Conservation (phyloP, 2,329 filamentous ascomycete species). For the Fusarium sp. region DNA sequence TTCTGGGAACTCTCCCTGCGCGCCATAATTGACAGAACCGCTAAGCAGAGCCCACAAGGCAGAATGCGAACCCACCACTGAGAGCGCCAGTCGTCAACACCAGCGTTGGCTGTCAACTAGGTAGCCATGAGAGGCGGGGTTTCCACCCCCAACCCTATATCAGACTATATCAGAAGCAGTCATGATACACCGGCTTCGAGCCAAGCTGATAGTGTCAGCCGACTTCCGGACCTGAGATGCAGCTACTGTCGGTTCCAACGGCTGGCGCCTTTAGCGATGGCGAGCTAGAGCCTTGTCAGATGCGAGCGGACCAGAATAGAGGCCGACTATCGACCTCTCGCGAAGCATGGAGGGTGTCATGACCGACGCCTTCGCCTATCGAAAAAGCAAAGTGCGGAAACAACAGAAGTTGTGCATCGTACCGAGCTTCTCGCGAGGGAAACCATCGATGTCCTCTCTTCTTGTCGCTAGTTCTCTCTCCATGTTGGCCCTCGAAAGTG, state of each 20-base stretch:
- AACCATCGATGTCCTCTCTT: neutral
- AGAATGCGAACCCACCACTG: neutral
- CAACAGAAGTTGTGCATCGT: neutral
- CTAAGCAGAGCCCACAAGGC: neutral
- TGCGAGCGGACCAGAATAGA: neutral
- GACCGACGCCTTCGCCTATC: neutral
- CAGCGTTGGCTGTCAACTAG: neutral
- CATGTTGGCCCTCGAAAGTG: neutral
- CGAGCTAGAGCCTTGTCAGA: neutral
- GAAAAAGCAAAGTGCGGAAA: constrained; percentile 16
- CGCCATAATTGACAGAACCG: neutral
- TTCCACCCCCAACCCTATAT: neutral
- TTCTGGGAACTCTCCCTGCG: neutral
- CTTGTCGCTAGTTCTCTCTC: neutral
- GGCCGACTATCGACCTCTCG: neutral
- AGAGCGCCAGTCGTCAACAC: neutral
- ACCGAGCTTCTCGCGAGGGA: neutral
- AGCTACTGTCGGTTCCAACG: neutral
- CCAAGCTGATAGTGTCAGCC: neutral
- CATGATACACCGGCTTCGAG: neutral
- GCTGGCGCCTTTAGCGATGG: neutral
- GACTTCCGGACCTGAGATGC: neutral
- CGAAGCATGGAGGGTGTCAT: neutral
- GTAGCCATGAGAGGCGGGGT: neutral
- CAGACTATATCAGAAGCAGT: neutral